Evolutionary conservation across 257 asterid genomes (phyloP), one percentile per base, ranked within the genome.

Genomic region (Coffea canephora): DNA sequence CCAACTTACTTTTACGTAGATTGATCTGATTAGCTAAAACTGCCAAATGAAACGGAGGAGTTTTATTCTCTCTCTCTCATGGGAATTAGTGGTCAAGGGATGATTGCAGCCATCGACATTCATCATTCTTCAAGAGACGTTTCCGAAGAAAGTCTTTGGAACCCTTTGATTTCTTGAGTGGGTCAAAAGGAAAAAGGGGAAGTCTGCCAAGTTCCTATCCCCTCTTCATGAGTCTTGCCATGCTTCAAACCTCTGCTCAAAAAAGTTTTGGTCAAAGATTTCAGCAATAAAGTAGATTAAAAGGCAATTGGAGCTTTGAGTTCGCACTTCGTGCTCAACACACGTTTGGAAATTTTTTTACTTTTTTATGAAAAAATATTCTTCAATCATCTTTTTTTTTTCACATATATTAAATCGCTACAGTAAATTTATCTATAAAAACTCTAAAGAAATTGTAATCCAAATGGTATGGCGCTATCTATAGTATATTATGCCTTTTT

Each of bases 231-330:
- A 59, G 78, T 75, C 55, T 59, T 74, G 19, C 69, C 3, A 39
- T 39, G 31, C 27, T 59, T 75, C 71, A 59, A 74, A 78, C 19
- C 49, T 21, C 69, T 66, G 43, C 0, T 23, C 8, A 12, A 69
- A 61, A 65, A 61, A 65, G 65, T 64, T 52, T 49, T 43, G 79
- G 79, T 57, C 73, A 78, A 73, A 77, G 71, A 64, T 69, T 77
- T 77, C 8, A 11, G 41, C 55, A 55, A 21, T 8, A 45, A 45
- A 10, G 5, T 19, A 34, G 52, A 34, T 8, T 0, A 65, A 18
- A 8, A 3, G 7, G 4, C 7, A 41, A 41, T 34, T 48, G 41
- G 19, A 31, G 27, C 54, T 25, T 59, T 19, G 36, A 27, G 61
- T 71, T 48, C 43, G 1, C 75, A 45, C 59, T 46, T 45, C 75